These are phyloP conservation scores for Penicillium parvum DNA, from an alignment of 495 filamentous ascomycete species.

Conservation along the genomic window DNA sequence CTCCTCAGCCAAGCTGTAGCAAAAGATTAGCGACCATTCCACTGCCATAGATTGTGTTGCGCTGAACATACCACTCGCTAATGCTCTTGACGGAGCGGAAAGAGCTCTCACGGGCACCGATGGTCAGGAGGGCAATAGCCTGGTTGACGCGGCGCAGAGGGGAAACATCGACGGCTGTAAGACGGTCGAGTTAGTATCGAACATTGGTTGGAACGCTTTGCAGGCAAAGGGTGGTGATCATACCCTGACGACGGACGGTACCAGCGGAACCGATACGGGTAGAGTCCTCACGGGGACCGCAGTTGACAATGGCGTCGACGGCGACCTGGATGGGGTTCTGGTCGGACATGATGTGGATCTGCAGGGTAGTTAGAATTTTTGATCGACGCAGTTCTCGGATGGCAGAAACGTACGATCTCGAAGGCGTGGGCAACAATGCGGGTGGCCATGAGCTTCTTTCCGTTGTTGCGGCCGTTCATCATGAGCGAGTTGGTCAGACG, in stretches of 20 bases:
- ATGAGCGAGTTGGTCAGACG: conserved; percentile 99
- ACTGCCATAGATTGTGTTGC: neutral
- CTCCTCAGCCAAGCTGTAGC: conserved; percentile 81
- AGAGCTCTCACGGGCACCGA: conserved; percentile 91
- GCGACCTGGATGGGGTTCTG: conserved; percentile 99
- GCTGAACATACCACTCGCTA: conserved; percentile 60
- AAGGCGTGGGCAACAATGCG: conserved; percentile 98
- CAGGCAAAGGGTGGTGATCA: too few relatives aligned
- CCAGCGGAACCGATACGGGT: conserved; percentile 99
- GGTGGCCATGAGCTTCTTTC: conserved; percentile 99
- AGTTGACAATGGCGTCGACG: conserved; percentile 99
- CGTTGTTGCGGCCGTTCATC: conserved; percentile 99
- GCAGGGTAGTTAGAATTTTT: conserved; percentile 6
- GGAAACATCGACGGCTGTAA: conserved; percentile 99
- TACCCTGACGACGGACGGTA: conserved; percentile 99
- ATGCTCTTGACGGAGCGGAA: conserved; percentile 99
- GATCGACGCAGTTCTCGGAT: too few relatives aligned
- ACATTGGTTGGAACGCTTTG: too few relatives aligned
- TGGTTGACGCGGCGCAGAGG: conserved; percentile 99
- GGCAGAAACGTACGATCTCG: conserved; percentile 89
- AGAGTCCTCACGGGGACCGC: conserved; percentile 97
- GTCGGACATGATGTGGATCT: conserved; percentile 99
- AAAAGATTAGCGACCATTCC: neutral
- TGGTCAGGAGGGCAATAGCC: conserved; percentile 86
- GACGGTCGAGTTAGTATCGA: too few relatives aligned